phyloP scores from a whole-genome alignment of 495 filamentous ascomycete species.

The Xanthoparmelia taractica region DNA sequence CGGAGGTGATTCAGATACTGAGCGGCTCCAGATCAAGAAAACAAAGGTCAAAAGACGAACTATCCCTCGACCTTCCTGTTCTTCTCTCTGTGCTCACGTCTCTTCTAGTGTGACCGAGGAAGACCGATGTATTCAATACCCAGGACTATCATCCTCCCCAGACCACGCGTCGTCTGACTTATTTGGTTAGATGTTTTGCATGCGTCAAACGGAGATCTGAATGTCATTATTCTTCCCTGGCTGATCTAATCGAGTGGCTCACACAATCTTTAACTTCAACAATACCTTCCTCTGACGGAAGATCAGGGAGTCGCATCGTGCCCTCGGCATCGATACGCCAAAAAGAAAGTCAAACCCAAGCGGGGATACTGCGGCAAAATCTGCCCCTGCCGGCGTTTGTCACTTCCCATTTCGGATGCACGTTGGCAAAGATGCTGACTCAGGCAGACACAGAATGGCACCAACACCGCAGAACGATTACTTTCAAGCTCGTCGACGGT shows the following conservation, averaged over 20 bases:
- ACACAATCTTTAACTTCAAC: not conserved
- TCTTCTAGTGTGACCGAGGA: conserved; percentile 37
- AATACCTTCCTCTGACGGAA: not conserved
- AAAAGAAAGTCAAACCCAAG: conserved; percentile 20
- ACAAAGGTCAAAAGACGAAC: conserved; percentile 5
- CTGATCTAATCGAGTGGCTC: conserved; percentile 59
- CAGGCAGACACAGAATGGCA: conserved; percentile 11
- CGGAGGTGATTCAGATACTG: not conserved
- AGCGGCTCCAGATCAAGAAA: conserved; percentile 9
- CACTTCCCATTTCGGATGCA: not conserved
- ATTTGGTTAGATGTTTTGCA: conserved; percentile 53
- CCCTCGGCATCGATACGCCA: conserved; percentile 18
- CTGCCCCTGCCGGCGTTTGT: conserved; percentile 3
- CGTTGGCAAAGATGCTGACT: not conserved
- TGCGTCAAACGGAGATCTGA: conserved; percentile 64
- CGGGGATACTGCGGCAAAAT: not conserved
- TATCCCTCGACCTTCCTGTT: not conserved
- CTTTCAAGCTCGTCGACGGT: conserved; percentile 21
- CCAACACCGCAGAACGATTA: conserved; percentile 16
- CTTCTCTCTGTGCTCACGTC: not conserved
- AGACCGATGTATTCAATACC: conserved; percentile 26
- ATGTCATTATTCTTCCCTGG: conserved; percentile 60
- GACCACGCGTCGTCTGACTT: conserved; percentile 4
- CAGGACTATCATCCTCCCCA: not conserved
- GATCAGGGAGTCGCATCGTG: conserved; percentile 25